phyloP scores from a whole-genome alignment of 2,329 filamentous ascomycete species.

The Aplosporella prunicola region DNA sequence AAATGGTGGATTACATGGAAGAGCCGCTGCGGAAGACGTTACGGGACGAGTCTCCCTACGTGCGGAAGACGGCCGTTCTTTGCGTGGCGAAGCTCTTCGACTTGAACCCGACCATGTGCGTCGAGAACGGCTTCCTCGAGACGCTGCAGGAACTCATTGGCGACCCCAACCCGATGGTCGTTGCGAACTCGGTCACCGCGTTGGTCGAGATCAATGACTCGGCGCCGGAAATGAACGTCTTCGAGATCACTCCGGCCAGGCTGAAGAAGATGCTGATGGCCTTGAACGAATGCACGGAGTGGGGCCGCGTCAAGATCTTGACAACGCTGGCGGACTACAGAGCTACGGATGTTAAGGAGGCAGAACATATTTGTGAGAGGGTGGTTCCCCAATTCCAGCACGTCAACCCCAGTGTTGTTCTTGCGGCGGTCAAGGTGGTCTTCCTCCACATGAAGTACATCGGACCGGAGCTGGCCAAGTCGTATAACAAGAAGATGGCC shows the following conservation, averaged over 20 bases:
- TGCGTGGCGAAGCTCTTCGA: conserved; percentile 97
- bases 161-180: conserved; percentile 97
- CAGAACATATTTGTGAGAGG: conserved; percentile 95
- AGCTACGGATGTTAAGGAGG: conserved; percentile 81
- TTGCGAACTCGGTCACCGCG: conserved; percentile 92
- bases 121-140: conserved; percentile 95
- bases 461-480: conserved; percentile 65
- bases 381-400: conserved; percentile 97
- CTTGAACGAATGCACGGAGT: conserved; percentile 95
- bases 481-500: conserved; percentile 97
- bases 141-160: conserved; percentile 90
- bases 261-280: conserved; percentile 96
- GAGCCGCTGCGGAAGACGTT: conserved; percentile 93
- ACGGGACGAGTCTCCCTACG: conserved; percentile 94
- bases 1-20: conserved; percentile 99
- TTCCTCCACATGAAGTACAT: conserved; percentile 91
- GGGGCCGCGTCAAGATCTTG: conserved; percentile 90
- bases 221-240: conserved; percentile 79
- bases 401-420: conserved; percentile 90
- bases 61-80: conserved; percentile 93
- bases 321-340: conserved; percentile 83
- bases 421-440: conserved; percentile 96
- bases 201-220: conserved; percentile 85
- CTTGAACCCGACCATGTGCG: conserved; percentile 80
- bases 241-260: conserved; percentile 70